A percentile compares a stretch with the other conserved stretches of the same genome.
Conservation (phyloP, 306 rosid genomes). For the Acmispon strigosus region DNA sequence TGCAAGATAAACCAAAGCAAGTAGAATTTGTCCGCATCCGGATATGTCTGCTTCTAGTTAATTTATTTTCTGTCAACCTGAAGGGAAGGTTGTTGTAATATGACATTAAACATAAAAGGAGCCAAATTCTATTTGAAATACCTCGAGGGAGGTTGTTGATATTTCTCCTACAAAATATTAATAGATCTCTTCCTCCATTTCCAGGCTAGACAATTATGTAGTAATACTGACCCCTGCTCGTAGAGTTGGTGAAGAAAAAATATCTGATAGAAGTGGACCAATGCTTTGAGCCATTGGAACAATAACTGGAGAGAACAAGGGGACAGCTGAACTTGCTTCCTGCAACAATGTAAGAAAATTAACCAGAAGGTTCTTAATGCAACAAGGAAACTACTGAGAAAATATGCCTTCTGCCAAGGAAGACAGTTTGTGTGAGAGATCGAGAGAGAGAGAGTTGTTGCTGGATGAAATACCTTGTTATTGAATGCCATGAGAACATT, state of each 20-base stretch:
- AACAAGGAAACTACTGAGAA: background rate
- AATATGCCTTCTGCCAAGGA: background rate
- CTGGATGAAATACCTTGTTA: constrained; percentile 59
- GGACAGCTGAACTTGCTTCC: constrained; percentile 93
- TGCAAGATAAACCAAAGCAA: background rate
- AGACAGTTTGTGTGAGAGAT: background rate
- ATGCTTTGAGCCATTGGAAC: constrained; percentile 90
- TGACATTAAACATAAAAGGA: constrained; percentile 12
- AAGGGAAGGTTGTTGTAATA: constrained; percentile 20
- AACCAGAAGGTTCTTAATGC: background rate
- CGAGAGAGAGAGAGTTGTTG: background rate
- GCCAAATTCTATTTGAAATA: constrained; percentile 27
- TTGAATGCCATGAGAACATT: constrained; percentile 91
- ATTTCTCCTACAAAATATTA: constrained; percentile 22
- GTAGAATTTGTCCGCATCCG: background rate
- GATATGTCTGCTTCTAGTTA: background rate
- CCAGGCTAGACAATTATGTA: constrained; percentile 1
- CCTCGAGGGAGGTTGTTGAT: constrained; percentile 20
- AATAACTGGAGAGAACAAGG: constrained; percentile 90
- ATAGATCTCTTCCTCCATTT: constrained; percentile 11
- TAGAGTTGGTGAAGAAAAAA: constrained; percentile 81
- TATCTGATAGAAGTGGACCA: constrained; percentile 89
- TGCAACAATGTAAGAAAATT: constrained; percentile 27
- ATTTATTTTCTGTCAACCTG: background rate
- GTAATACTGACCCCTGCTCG: constrained; percentile 81